phyloP scores from a whole-genome alignment of 176 grass and related monocot genomes.

The Metroxylon sagu region DNA sequence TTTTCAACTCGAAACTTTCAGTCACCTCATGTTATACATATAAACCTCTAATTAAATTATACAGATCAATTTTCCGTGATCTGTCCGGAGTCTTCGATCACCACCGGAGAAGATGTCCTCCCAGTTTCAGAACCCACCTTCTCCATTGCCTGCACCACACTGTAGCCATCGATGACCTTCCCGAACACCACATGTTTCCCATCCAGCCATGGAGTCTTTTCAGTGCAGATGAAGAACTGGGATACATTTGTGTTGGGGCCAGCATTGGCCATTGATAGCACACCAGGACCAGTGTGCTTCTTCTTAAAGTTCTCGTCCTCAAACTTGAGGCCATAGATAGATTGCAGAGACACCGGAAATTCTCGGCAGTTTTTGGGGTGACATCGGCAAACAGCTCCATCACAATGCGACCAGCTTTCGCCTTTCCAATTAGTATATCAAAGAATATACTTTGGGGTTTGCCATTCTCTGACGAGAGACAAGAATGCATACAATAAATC shows the following conservation, averaged over 20 bases:
- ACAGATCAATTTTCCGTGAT: neutral
- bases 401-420: constrained; percentile 41
- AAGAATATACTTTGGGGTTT: constrained; percentile 82
- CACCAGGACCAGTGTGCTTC: constrained; percentile 46
- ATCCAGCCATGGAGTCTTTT: constrained; percentile 49
- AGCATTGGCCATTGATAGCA: constrained; percentile 75
- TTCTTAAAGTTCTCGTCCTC: constrained; percentile 63
- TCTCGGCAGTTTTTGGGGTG: constrained; percentile 54
- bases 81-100: constrained; percentile 63
- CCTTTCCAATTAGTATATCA: constrained; percentile 58
- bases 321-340: constrained; percentile 63
- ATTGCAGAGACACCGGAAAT: constrained; percentile 77
- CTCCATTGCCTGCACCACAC: constrained; percentile 63
- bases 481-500: neutral
- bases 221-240: constrained; percentile 75
- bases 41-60: too few species aligned
- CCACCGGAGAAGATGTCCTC: constrained; percentile 22
- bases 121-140: constrained; percentile 30
- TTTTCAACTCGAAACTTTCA: too few species aligned
- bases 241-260: constrained; percentile 69
- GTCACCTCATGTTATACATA: too few species aligned
- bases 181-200: constrained; percentile 75
- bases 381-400: constrained; percentile 72
- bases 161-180: constrained; percentile 52
- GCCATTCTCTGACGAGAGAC: constrained; percentile 15